phyloP scores from a whole-genome alignment of 805 yeast species.

The Candida endomychidarum region DNA sequence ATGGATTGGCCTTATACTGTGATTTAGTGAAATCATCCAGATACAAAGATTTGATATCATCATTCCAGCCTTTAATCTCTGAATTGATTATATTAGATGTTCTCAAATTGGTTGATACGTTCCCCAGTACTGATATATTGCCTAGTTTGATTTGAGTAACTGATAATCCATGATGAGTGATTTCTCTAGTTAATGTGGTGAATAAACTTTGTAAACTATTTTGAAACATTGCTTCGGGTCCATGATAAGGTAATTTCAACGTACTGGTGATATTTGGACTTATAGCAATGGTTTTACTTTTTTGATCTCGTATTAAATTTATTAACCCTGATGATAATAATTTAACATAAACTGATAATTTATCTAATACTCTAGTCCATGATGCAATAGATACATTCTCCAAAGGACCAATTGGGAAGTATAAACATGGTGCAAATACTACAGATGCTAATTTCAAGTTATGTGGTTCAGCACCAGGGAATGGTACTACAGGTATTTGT shows the following conservation, averaged over 20 bases:
- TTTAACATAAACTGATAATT: conserved; percentile 48
- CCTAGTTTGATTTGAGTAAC: conserved; percentile 44
- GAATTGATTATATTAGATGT: conserved; percentile 28
- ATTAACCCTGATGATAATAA: conserved; percentile 57
- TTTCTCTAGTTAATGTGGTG: conserved; percentile 35
- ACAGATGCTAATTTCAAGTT: conserved; percentile 61
- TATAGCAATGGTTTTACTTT: conserved; percentile 49
- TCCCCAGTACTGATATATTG: conserved; percentile 32
- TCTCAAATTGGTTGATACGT: conserved; percentile 19
- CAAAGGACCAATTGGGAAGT: conserved; percentile 66
- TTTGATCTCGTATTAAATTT: conserved; percentile 50
- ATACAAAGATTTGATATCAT: conserved; percentile 33
- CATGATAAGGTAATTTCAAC: conserved; percentile 59
- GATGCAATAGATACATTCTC: conserved; percentile 51
- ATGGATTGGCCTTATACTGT: conserved; percentile 30
- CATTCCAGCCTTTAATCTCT: conserved; percentile 41
- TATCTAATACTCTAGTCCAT: conserved; percentile 53
- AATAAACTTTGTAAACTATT: conserved; percentile 42
- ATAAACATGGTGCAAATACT: conserved; percentile 67
- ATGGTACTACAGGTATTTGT: conserved; percentile 55
- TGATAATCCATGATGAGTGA: conserved; percentile 32
- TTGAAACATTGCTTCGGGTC: conserved; percentile 58
- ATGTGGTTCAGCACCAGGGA: conserved; percentile 58
- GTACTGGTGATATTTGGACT: conserved; percentile 58
- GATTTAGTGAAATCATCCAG: conserved; percentile 30